phyloP scores from a whole-genome alignment of 495 filamentous ascomycete species.

The Trichoderma parareesei region DNA sequence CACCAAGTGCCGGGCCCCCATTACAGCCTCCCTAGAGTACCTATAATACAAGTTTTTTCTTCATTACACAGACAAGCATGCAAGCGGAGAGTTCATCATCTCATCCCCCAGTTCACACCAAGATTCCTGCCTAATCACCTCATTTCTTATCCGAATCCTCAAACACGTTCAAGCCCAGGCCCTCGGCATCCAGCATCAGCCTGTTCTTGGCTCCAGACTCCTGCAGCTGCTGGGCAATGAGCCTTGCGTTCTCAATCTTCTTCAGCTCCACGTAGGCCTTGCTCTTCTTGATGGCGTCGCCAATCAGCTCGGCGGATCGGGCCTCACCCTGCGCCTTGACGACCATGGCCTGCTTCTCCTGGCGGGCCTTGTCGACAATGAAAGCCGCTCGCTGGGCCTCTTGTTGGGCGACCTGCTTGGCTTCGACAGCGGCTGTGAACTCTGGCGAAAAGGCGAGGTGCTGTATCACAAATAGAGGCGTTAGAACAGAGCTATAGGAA shows the following conservation, averaged over 20 bases:
- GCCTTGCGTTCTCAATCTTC: conserved; percentile 91
- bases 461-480: conserved; percentile 33
- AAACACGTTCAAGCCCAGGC: conserved; percentile 83
- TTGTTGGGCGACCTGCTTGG: conserved; percentile 98
- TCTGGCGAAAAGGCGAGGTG: conserved; percentile 98
- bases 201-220: conserved; percentile 86
- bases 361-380: conserved; percentile 95
- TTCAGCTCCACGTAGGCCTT: conserved; percentile 92
- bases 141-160: conserved; percentile 41
- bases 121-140: background rate
- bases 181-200: conserved; percentile 82
- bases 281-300: conserved; percentile 98
- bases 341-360: conserved; percentile 98
- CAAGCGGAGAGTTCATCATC: conserved; percentile 35
- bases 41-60: background rate
- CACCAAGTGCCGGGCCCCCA: background rate
- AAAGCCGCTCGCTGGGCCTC: conserved; percentile 96
- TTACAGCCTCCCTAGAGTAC: background rate
- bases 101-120: conserved; percentile 11
- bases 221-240: conserved; percentile 75
- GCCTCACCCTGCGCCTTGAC: conserved; percentile 99
- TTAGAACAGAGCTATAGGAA: background rate
- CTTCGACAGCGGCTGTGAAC: conserved; percentile 97
- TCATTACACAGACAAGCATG: conserved; percentile 21
- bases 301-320: conserved; percentile 93